phyloP scores from a whole-genome alignment of 2,329 filamentous ascomycete species.

The Chaetomiaceae sp. region DNA sequence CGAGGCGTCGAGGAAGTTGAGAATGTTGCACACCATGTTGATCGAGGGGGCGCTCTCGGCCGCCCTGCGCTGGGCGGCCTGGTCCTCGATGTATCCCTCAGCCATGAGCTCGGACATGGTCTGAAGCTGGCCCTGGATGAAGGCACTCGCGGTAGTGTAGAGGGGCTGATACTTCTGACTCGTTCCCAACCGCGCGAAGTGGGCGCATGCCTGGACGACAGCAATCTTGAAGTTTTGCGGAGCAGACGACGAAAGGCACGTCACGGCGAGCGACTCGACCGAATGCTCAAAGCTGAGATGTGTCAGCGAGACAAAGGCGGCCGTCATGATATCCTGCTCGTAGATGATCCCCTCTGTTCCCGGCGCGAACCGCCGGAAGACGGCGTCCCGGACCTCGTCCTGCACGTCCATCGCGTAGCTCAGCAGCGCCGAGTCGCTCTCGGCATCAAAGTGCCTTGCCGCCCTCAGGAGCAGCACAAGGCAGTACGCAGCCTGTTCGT shows the following conservation, averaged over 20 bases:
- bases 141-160: conserved; percentile 51
- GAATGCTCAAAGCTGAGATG: conserved; percentile 58
- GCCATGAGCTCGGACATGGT: conserved; percentile 37
- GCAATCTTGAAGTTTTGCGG: conserved; percentile 60
- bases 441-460: conserved; percentile 58
- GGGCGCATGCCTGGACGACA: conserved; percentile 57
- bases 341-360: conserved; percentile 48
- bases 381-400: conserved; percentile 62
- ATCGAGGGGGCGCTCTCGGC: conserved; percentile 38
- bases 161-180: conserved; percentile 49
- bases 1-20: conserved; percentile 54
- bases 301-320: conserved; percentile 60
- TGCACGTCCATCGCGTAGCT: conserved; percentile 68
- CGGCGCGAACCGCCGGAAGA: conserved; percentile 52
- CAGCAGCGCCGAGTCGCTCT: conserved; percentile 59
- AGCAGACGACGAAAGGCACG: conserved; percentile 53
- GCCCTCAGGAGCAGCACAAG: conserved; percentile 59
- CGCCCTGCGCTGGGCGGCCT: conserved; percentile 38
- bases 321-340: conserved; percentile 62
- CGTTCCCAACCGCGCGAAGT: conserved; percentile 54
- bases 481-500: conserved; percentile 64
- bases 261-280: conserved; percentile 52
- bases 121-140: conserved; percentile 54
- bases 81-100: conserved; percentile 37
- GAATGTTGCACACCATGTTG: conserved; percentile 47